Evolutionary conservation across 768 basidiomycete genomes (phyloP), one percentile per base, ranked within the genome.

Genomic region (Podaxis sp.): DNA sequence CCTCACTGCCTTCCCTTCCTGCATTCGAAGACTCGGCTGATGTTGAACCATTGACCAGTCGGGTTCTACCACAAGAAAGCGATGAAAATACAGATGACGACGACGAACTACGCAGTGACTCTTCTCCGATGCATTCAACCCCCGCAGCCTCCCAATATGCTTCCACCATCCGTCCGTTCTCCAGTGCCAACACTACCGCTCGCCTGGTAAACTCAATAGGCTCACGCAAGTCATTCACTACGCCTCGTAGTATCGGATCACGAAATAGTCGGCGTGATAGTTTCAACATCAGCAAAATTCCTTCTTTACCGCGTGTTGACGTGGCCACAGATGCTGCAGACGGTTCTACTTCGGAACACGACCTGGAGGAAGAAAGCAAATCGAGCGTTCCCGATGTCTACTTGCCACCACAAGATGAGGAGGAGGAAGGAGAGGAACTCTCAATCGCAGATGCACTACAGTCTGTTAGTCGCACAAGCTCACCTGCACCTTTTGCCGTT

Each of bases 1-100:
- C 93, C 10, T 94, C 92, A 33, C 77, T 95, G 2, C 92, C 92
- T 2, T 91, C 90, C 2, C 73, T 93, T 12, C 89, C 91, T 6
- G 78, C 70, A 1, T 87, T 90, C 69, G 90, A 93, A 33, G 85
- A 89, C 67, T 88, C 87, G 20, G 77, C 72, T 3, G 77, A 78
- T 60, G 74, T 78, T 60, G 68, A 68, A 24, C 67, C 69, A 28
- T 69, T 68, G 17, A 70, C 69, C 36, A 73, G 71, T 37, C 63
- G 66, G 24, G 68, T 66, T 12, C 61, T 68, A 48, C 71, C 68
- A 46, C 66, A 68, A 52, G 72, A 73, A 58, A 72, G 74, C 62
- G 75, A 79, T 49, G 76, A 76, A 10, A 46, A 54, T 46, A 62
- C 60, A 53, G 74, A 71, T 15, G 76, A 74, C 26, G 77, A 80